Evolutionary conservation across 2,329 filamentous ascomycete genomes (phyloP), one percentile per base, ranked within the genome.

Genomic region (Diaporthe destruens): DNA sequence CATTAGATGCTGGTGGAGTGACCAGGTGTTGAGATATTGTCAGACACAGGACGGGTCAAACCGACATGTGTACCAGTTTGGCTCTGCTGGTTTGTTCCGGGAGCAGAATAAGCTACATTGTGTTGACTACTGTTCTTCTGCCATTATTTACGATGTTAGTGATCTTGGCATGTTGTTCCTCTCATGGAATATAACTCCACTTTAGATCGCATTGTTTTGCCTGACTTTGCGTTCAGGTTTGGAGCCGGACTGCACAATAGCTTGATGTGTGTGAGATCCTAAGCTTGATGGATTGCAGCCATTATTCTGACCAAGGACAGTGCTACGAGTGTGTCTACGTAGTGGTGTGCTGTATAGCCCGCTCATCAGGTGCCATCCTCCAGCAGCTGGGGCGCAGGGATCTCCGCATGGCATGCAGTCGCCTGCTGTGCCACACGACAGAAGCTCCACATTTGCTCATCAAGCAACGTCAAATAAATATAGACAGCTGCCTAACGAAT

Each of bases 391-490:
- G 32, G n/a, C 6, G 39, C 36, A 11, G 59, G 59, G 29, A 39
- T 7, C 9, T 42, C 12, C 42, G 1, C 23, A 32, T 6, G 8
- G 20, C 59, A 34, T 23, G 23, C 20, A 29, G 44, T 51, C 18
- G 20, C 14, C 29, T 23, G 61, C 61, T 65, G 44, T 65, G 61
- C 61, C 61, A 51, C 44, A 11, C 6, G 3, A 6, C 32, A 20
- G 12, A 51, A 16, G 44, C 61, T 36, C 44, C 47, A 32, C 61
- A 25, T 11, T 25, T 63, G 11, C 44, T 34, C 32, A 25, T 36
- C 59, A 39, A 53, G 29, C 61, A 63, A 44, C n/a, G 6, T 49
- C 59, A 34, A 65, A 16, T 25, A 34, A 65, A 16, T 25, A 34
- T 49, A 34, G 42, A 51, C 29, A 7, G 44, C 44, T 51, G 44